Base-by-base conservation (phyloP, 805 yeast genomes). In the Ogataea paradorogensis region DNA sequence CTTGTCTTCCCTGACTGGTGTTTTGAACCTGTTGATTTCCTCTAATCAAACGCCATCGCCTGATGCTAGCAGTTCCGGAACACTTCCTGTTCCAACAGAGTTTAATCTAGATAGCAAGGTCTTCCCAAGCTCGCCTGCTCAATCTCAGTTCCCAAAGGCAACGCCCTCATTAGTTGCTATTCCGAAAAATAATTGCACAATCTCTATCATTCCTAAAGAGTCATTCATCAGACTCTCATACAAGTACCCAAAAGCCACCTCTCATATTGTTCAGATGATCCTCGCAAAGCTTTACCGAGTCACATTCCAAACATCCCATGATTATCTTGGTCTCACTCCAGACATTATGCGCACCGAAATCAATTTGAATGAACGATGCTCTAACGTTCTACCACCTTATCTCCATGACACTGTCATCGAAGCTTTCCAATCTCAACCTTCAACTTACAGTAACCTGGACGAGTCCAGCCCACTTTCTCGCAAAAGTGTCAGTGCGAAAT, bases 231-330 rank as follows among this genome's bases (percentile, higher is more conserved):
- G 84, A 38, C 73, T 91, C 27, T 82, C 84, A 6, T 58, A 67
- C 22, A 84, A 80, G 51, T 87, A 81, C 56, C 98, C 98, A 5
- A 78, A 84, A 47, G 86, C 96, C 1, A 83, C 96, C 0, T 86
- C 96, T 0, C 96, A 90, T 60, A 90, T 93, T 22, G 91, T 91
- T 10, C 96, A 95, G 52, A 89, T 91, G 78, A 87, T 91, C 16
- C 65, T 91, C 40, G 82, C 95, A 1, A 74, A 95, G 46, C 70
- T 93, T 38, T 87, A 88, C 58, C 76, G 95, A 50, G 96, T 93
- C 7, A 91, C 98, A 0, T 80, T 91, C 61, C 90, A 86, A 55
- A 86, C 97, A 0, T 86, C 93, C 8, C 93, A 90, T 58, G 74
- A 78, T 46, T 93, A 91, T 59, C 67, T 91, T 34, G 96, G 95